Percentiles rank a stretch among this genome's conserved stretches.
Conservation (phyloP, 2,329 filamentous ascomycete species). For the Lecanicillium sp. region DNA sequence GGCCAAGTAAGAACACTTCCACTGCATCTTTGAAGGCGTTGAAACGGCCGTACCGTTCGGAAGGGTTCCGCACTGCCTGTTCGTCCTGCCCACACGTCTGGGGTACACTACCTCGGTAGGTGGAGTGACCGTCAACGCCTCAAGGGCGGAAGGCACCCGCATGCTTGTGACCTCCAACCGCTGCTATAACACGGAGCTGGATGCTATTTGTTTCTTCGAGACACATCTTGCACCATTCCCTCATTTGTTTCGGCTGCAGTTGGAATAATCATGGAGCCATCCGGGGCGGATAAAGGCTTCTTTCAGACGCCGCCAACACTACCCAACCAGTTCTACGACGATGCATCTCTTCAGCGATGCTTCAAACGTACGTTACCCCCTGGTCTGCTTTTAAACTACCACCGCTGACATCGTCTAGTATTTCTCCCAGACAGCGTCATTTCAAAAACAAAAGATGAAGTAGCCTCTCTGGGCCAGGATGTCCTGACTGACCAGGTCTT, state of each 20-base stretch:
- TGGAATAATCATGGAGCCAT: conserved; percentile 29
- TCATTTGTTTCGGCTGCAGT: too few relatives aligned
- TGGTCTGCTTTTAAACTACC: neutral
- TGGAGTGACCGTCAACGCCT: neutral
- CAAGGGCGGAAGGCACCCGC: too few relatives aligned
- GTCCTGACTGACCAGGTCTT: conserved; percentile 48
- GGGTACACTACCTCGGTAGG: neutral
- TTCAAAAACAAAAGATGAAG: conserved; percentile 30
- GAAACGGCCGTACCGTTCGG: too few relatives aligned
- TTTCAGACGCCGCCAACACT: conserved; percentile 45
- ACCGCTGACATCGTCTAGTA: conserved; percentile 24
- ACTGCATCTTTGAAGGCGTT: too few relatives aligned
- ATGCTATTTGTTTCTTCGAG: neutral
- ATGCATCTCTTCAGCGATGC: conserved; percentile 42
- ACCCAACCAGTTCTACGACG: conserved; percentile 48
- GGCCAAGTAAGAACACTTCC: too few relatives aligned
- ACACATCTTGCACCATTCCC: neutral
- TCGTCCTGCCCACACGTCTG: too few relatives aligned
- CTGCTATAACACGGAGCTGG: neutral
- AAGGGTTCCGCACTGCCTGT: too few relatives aligned
- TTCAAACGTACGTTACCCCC: conserved; percentile 33
- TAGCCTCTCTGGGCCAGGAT: conserved; percentile 39
- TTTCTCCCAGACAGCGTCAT: conserved; percentile 36
- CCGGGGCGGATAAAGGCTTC: conserved; percentile 41
- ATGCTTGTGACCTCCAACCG: neutral